A percentile compares a stretch with the other conserved stretches of the same genome.
Evolutionary conservation across 1,284 basidiomycete species (phyloP).

Genomic region (Leccinum griseonigrum): DNA sequence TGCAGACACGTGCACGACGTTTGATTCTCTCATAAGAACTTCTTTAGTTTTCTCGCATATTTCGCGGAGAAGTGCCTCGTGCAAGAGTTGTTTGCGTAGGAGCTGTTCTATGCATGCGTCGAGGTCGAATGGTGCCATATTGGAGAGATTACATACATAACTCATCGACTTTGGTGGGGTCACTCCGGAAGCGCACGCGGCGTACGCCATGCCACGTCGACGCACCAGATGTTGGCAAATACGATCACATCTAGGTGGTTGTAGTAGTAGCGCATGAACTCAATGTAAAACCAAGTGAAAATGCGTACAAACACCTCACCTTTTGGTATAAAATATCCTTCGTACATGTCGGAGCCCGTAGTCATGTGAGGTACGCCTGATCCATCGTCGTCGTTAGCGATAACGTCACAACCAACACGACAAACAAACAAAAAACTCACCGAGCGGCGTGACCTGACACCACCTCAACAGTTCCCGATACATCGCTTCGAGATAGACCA

Average conservation of each 20-base stretch:
- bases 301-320: constrained; percentile 4
- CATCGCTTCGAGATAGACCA: constrained; percentile 23
- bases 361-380: constrained; percentile 18
- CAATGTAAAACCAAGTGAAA: not conserved
- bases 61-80: constrained; percentile 89
- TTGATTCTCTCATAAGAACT: constrained; percentile 97
- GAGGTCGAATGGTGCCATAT: constrained; percentile 91
- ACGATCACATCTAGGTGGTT: constrained; percentile 12
- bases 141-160: constrained; percentile 5
- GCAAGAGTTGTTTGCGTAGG: constrained; percentile 87
- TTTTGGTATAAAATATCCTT: constrained; percentile 22
- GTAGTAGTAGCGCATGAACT: not conserved
- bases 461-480: constrained; percentile 20
- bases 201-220: not conserved
- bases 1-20: constrained; percentile 96
- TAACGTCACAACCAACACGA: not conserved
- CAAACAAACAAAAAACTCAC: constrained; percentile 4
- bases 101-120: constrained; percentile 93
- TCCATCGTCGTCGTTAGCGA: not conserved
- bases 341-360: constrained; percentile 14
- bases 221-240: constrained; percentile 21
- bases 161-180: constrained; percentile 2
- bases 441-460: constrained; percentile 20
- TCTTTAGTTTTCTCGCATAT: constrained; percentile 99
- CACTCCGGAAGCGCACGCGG: constrained; percentile 1